Evolutionary conservation across 2,329 filamentous ascomycete species (phyloP), one percentile per base, ranked within the genome.

Genomic region (Penicillium olsonii): DNA sequence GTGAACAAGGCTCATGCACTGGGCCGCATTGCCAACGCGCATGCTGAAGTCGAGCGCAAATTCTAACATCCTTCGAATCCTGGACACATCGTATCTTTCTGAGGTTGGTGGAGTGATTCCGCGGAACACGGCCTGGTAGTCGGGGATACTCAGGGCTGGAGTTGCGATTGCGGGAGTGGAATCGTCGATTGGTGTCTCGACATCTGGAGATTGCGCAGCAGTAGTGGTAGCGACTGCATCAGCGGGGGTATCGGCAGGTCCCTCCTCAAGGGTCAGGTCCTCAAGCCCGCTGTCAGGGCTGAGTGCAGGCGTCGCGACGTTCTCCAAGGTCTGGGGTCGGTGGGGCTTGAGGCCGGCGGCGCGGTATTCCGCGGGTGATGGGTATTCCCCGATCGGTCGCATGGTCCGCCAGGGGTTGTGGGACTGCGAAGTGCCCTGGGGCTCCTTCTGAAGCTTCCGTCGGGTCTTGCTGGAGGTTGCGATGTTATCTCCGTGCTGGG

Each of bases 331-430:
- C 22, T 4, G 22, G 22, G 22, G 22, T 4, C 22, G 22, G 22
- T 24, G 22, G 22, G 22, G 22, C 8, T 24, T 24, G 5, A 61
- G 47, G n/a, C 56, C 57, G 22, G 49, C 57, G 40, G 50, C 48
- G 37, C 56, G 55, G 34, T 61, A 61, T 42, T 61, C 59, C 38
- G 45, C 56, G 11, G 17, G 39, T 29, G 59, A 57, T 31, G 59
- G 59, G 35, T 60, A 61, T 39, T 60, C 46, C 26, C 59, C 59
- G 17, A 61, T 52, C 52, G 56, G 57, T 53, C 48, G 59, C 59
- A 61, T 61, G 48, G 49, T 56, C 24, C 10, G 41, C 15, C 8
- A 17, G 22, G 38, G 20, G 29, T 22, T 18, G 2, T 19, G 26
- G 27, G 47, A 42, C 47, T 45, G 26, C 43, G 48, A 48, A 50